Evolutionary conservation across 495 filamentous ascomycete species (phyloP).

Genomic region (Hypoxylon subgilvum): DNA sequence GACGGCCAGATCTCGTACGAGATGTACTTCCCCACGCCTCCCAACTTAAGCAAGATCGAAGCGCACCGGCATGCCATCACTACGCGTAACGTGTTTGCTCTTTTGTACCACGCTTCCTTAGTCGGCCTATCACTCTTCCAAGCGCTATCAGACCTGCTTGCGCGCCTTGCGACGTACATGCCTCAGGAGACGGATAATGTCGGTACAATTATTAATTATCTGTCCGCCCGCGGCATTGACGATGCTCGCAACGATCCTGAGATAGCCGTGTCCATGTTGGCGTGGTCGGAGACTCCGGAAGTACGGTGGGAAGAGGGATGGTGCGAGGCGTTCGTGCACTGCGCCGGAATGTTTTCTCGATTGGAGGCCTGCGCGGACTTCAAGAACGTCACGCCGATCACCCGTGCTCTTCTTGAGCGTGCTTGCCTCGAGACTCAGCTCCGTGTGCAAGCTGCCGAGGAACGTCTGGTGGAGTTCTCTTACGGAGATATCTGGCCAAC

Average conservation of each 20-base stretch:
- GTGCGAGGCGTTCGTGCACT: slow-evolving; percentile 71
- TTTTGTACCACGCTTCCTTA: slow-evolving; percentile 61
- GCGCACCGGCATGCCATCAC: slow-evolving; percentile 62
- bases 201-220: slow-evolving; percentile 62
- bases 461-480: slow-evolving; percentile 63
- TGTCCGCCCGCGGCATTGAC: slow-evolving; percentile 64
- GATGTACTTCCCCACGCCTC: slow-evolving; percentile 62
- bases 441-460: slow-evolving; percentile 65
- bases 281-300: slow-evolving; percentile 66
- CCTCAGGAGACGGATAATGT: slow-evolving; percentile 53
- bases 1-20: slow-evolving; percentile 63
- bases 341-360: slow-evolving; percentile 66
- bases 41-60: slow-evolving; percentile 52
- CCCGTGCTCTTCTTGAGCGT: slow-evolving; percentile 67
- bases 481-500: slow-evolving; percentile 68
- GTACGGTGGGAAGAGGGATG: slow-evolving; percentile 70
- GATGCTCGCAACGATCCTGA: slow-evolving; percentile 69
- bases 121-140: slow-evolving; percentile 66
- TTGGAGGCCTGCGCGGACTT: slow-evolving; percentile 64
- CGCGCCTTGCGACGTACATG: slow-evolving; percentile 61
- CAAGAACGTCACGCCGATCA: slow-evolving; percentile 63
- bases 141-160: slow-evolving; percentile 62
- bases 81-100: slow-evolving; percentile 68
- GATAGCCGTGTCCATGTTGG: slow-evolving; percentile 65
- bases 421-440: slow-evolving; percentile 68